Conservation (phyloP, 371 early-diverging fungal species). For the Syncephalis fuscata region DNA sequence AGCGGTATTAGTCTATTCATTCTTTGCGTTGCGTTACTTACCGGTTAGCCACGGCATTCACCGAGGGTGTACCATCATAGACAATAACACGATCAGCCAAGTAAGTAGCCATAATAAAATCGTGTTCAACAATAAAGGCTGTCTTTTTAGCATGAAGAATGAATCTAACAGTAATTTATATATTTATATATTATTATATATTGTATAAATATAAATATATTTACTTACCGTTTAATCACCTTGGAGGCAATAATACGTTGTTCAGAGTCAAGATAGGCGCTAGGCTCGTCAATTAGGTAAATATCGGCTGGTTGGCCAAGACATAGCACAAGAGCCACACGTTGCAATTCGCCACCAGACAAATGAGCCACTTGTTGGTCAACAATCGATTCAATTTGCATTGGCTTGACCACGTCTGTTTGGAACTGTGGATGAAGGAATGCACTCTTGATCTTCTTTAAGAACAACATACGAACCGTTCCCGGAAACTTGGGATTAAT, state of each 20-base stretch:
- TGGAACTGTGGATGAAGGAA: conserved; percentile 96
- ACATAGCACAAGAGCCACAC: conserved; percentile 94
- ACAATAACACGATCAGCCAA: conserved; percentile 98
- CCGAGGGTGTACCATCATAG: conserved; percentile 90
- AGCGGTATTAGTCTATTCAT: conserved; percentile 1
- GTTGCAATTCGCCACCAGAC: conserved; percentile 99
- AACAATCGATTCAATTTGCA: conserved; percentile 85
- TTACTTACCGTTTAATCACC: conserved; percentile 71
- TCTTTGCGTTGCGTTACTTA: conserved; percentile 16
- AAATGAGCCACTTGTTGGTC: conserved; percentile 87
- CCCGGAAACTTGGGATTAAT: conserved; percentile 94
- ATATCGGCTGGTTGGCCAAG: conserved; percentile 96
- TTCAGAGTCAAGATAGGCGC: conserved; percentile 99
- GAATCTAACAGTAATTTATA: conserved; percentile 31
- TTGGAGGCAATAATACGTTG: conserved; percentile 99
- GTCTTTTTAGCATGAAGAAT: conserved; percentile 96
- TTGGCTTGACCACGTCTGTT: conserved; percentile 96
- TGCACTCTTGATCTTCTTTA: conserved; percentile 80
- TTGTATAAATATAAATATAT: conserved; percentile 5
- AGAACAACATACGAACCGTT: conserved; percentile 91
- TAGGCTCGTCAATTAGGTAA: conserved; percentile 99
- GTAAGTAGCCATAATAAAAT: conserved; percentile 99
- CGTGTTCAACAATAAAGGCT: conserved; percentile 99
- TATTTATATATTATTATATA: neutral
- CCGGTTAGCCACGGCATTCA: conserved; percentile 55